phyloP scores from a whole-genome alignment of 148 eudicot species.

The Bassia scoparia region DNA sequence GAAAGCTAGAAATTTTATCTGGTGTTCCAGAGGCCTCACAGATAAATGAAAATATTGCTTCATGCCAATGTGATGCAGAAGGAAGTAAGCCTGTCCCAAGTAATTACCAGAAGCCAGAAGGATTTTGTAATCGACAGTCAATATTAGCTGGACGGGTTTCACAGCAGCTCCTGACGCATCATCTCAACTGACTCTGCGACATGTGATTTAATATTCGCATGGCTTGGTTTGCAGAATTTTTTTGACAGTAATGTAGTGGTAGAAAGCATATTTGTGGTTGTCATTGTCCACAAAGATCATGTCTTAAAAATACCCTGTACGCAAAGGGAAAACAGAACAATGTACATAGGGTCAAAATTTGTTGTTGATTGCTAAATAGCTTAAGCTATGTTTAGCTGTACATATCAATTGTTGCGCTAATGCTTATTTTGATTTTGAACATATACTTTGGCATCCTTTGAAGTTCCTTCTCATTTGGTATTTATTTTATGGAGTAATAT shows the following conservation, averaged over 20 bases:
- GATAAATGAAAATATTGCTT: constrained; percentile 23
- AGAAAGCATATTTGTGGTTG: neutral
- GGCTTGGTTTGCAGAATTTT: neutral
- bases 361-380: neutral
- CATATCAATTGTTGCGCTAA: neutral
- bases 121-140: constrained; percentile 28
- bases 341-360: constrained; percentile 8
- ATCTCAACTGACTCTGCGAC: constrained; percentile 12
- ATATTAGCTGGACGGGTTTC: constrained; percentile 43
- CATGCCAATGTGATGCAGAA: constrained; percentile 27
- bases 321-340: neutral
- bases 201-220: too few relatives aligned
- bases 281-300: neutral
- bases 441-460: neutral
- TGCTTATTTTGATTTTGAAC: neutral
- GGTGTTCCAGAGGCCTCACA: constrained; percentile 34
- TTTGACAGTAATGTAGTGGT: neutral
- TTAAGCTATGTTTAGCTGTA: neutral
- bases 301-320: neutral
- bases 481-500: neutral
- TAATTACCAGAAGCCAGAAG: constrained; percentile 10
- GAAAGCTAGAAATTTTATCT: constrained; percentile 36
- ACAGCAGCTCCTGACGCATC: constrained; percentile 42
- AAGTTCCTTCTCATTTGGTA: neutral
- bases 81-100: constrained; percentile 27